Evolutionary conservation across 345 rosid genomes (phyloP), one percentile per base, ranked within the genome.

Genomic region (Dimocarpus longan): DNA sequence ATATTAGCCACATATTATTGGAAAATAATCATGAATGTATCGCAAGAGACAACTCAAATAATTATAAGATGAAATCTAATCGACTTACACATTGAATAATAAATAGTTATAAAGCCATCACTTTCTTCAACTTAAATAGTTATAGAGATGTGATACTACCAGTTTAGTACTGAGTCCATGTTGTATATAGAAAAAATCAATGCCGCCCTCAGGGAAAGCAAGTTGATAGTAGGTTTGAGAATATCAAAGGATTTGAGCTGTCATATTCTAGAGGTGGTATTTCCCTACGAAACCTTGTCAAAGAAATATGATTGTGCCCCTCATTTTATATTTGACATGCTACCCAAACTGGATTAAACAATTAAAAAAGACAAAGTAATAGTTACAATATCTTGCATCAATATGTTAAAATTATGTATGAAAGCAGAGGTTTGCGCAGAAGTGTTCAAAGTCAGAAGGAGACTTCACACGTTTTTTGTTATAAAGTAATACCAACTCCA

Each of bases 401-500:
- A 21, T 44, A 54, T 15, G 28, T 10, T 60, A 13, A 5, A 46
- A 10, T 50, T 52, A 10, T 42, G 39, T 5, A 22, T 70, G 42
- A 56, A 70, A 48, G 21, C 44, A 26, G 18, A 50, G 24, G 50
- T 48, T 63, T 56, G 40, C 2, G 15, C 22, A 65, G 66, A 64
- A 65, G 22, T 50, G 10, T 39, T 75, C 40, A 63, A 52, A 70
- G 28, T 43, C 24, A n/a, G 79, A 76, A 69, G 68, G 60, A 39
- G 70, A 71, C 70, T 52, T 13, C 21, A 76, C 83, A 7, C 69
- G 80, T 7, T 76, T 54, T 42, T 28, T 74, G 77, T 28, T 42
- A 54, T 15, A 43, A 65, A 71, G 78, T 71, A 50, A 24, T 52
- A 68, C 82, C 79, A 46, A 80, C 75, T 70, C 66, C 52, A 63